Percentiles rank a stretch among this genome's conserved stretches.
These are phyloP conservation scores for Symbiodinium pilosum DNA, from an alignment of 73 alveolate genomes.

Conservation along the genomic window DNA sequence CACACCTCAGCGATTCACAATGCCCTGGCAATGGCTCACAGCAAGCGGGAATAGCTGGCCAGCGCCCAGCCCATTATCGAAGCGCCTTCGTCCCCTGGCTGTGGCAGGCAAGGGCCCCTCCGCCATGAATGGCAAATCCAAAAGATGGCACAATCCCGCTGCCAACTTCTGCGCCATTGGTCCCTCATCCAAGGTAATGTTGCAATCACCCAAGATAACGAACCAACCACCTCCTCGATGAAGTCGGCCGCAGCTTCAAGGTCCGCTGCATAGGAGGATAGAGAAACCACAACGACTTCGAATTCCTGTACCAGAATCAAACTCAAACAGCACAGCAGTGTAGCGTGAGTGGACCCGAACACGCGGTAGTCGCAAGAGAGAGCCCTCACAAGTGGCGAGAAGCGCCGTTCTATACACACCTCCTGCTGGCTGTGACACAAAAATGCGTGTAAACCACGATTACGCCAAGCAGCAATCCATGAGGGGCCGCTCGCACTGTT, in stretches of 20 bases:
- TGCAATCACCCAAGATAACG: neutral
- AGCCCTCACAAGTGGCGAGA: neutral
- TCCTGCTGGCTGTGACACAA: neutral
- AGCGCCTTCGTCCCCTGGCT: neutral
- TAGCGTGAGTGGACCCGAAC: neutral
- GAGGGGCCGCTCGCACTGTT: neutral
- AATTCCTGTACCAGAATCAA: neutral
- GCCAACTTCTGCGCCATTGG: neutral
- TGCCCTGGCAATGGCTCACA: neutral
- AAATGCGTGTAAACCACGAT: neutral
- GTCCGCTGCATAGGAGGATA: neutral
- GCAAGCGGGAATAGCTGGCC: neutral
- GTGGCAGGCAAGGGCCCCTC: neutral
- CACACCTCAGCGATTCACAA: neutral
- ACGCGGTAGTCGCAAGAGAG: neutral
- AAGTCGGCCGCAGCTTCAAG: neutral
- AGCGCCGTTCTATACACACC: neutral
- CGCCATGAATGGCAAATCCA: neutral
- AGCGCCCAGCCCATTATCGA: neutral
- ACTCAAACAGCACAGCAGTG: neutral
- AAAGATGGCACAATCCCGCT: neutral
- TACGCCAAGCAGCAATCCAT: neutral
- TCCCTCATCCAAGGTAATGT: neutral
- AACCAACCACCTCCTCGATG: neutral
- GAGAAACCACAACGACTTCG: neutral